Base-by-base conservation (phyloP, 1,139 yeast genomes). In the Pichia sp. region DNA sequence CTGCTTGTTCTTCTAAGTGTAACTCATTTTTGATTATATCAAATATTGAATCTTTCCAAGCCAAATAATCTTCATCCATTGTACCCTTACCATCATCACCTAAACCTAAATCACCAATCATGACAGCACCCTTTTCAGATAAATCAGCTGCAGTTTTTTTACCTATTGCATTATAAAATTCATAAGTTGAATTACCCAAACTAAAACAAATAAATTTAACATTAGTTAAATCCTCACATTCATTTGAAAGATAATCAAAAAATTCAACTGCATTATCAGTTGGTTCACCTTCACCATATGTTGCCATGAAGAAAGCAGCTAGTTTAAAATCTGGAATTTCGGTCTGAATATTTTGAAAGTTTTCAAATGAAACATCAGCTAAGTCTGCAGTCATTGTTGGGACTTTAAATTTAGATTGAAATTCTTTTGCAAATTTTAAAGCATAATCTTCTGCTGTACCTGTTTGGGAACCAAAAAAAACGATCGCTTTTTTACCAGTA, bases 381-480 rank as follows among this genome's bases (percentile, higher is more conserved):
- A 89, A 75, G 66, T 90, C 97, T 8, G 86, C 95, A 50, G 85
- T 80, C 85, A 94, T 82, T 7, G 94, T 79, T 57, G 82, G 81
- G 59, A 92, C 74, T 42, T 90, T 90, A 64, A 85, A 90, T 65
- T 85, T 78, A 31, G 95, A 75, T 57, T 83, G 79, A 59, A 92
- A 80, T 66, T 92, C 98, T 66, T 89, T 89, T 44, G 96, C 80
- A 58, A 89, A 81, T 65, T 94, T 86, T 58, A 86, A 78, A 27
- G 97, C 95, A 61, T 89, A 92, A 65, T 92, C 98, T 69, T 92
- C 98, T 44, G 98, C 96, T n/a, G 99, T 92, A 57, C 99, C 99
- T 10, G 99, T 94, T 69, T 92, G 99, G 5, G 98, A 90, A 5
- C 96, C 97, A 65, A 77, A 94, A 56, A 92, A 78, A n/a, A 92